Conservation (phyloP, 1,284 basidiomycete genomes). For the Rhodofomes roseus region DNA sequence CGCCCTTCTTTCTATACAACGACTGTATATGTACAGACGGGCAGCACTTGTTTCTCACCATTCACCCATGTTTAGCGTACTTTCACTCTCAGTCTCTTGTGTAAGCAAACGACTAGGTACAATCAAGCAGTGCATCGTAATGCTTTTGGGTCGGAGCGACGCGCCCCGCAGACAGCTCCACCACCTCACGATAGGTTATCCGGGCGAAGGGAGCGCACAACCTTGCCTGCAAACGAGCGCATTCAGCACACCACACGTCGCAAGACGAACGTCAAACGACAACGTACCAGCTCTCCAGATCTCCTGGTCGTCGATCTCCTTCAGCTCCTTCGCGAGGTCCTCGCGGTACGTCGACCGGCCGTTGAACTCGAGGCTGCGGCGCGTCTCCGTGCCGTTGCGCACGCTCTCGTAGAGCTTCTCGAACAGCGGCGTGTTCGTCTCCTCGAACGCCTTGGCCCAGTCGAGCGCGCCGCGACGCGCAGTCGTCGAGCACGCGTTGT, state of each 20-base stretch:
- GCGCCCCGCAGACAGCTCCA: not conserved
- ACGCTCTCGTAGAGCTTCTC: slow-evolving; percentile 95
- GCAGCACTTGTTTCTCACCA: too few relatives aligned
- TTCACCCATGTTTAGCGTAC: not conserved
- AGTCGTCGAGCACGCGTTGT: slow-evolving; percentile 97
- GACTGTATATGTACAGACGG: too few relatives aligned
- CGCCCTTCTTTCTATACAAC: too few relatives aligned
- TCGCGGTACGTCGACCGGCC: slow-evolving; percentile 89
- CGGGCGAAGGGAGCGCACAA: slow-evolving; percentile 73
- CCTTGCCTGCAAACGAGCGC: slow-evolving; percentile 49
- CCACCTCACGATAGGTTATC: slow-evolving; percentile 51
- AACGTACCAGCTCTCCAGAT: slow-evolving; percentile 91
- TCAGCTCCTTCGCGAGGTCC: slow-evolving; percentile 92
- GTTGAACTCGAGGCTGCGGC: slow-evolving; percentile 97
- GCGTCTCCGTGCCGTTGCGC: slow-evolving; percentile 92
- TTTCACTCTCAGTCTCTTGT: not conserved
- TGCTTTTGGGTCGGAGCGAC: slow-evolving; percentile 6
- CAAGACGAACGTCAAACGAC: not conserved
- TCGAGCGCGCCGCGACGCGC: slow-evolving; percentile 98
- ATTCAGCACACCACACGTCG: not conserved
- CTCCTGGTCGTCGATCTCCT: slow-evolving; percentile 95
- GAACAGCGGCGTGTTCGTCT: slow-evolving; percentile 91
- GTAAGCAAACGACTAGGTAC: not conserved
- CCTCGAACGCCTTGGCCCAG: slow-evolving; percentile 99
- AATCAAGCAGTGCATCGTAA: slow-evolving; percentile 5